Percentiles rank a stretch among this genome's conserved stretches.
These are phyloP conservation scores for Ambrosia trifida DNA, from an alignment of 129 eudicot species.

Conservation along the genomic window DNA sequence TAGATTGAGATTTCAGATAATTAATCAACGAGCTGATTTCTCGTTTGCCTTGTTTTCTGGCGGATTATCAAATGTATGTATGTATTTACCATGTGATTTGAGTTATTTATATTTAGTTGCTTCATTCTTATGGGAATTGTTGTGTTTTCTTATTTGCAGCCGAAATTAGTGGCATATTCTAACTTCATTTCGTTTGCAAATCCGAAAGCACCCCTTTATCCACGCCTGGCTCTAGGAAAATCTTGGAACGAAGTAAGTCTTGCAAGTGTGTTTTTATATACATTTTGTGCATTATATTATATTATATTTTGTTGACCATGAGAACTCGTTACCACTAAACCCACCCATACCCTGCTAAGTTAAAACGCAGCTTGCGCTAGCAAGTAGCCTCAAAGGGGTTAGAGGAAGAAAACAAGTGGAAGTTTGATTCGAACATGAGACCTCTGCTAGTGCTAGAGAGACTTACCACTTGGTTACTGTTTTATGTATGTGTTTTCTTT, in stretches of 20 bases:
- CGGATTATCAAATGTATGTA: slow-evolving; percentile 64
- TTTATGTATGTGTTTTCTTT: neutral
- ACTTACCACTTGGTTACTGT: too few species aligned
- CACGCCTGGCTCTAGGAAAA: slow-evolving; percentile 85
- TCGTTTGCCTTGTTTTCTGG: slow-evolving; percentile 79
- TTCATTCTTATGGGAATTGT: neutral
- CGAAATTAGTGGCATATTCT: slow-evolving; percentile 69
- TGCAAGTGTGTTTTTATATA: slow-evolving; percentile 5
- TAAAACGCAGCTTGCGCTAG: too few species aligned
- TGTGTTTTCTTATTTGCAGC: slow-evolving; percentile 54
- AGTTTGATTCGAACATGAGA: too few species aligned
- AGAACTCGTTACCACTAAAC: too few species aligned
- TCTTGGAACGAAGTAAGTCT: slow-evolving; percentile 85
- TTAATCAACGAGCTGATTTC: slow-evolving; percentile 80
- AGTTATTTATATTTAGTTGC: too few species aligned
- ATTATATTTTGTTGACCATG: too few species aligned
- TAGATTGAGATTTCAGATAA: slow-evolving; percentile 53
- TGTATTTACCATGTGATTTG: slow-evolving; percentile 1
- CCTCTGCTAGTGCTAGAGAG: too few species aligned
- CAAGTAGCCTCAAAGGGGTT: too few species aligned
- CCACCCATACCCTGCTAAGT: too few species aligned
- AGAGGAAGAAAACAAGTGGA: too few species aligned
- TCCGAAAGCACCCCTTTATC: slow-evolving; percentile 86
- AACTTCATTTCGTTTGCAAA: slow-evolving; percentile 63
- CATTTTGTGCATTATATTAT: neutral